These are phyloP conservation scores for Ilyonectria destructans DNA, from an alignment of 2,329 filamentous ascomycete genomes.

Conservation along the genomic window DNA sequence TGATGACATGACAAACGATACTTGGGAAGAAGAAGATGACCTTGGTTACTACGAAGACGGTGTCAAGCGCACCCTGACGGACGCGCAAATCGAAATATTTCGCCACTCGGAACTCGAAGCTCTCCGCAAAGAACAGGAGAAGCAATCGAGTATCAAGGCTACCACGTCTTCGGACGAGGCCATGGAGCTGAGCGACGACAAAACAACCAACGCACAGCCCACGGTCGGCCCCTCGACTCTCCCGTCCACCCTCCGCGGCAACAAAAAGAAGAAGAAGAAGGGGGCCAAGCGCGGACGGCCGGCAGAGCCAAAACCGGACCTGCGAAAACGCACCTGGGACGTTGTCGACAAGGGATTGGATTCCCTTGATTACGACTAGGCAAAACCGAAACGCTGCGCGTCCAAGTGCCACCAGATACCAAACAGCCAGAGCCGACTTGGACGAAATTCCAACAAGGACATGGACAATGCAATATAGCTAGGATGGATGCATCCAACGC, in stretches of 20 bases:
- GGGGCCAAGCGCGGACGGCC: slow-evolving; percentile 57
- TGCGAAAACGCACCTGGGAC: slow-evolving; percentile 79
- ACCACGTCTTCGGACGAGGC: slow-evolving; percentile 36
- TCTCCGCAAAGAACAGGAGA: slow-evolving; percentile 71
- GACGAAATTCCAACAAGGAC: neutral
- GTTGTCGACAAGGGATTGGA: slow-evolving; percentile 75
- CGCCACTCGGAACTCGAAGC: slow-evolving; percentile 88
- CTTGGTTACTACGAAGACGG: slow-evolving; percentile 92
- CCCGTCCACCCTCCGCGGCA: slow-evolving; percentile 35
- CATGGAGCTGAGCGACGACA: slow-evolving; percentile 32
- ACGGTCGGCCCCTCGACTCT: slow-evolving; percentile 21
- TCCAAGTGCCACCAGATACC: neutral
- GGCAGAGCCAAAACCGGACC: slow-evolving; percentile 69
- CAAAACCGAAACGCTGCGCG: neutral
- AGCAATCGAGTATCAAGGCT: slow-evolving; percentile 39
- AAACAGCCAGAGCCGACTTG: neutral
- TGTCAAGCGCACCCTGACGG: slow-evolving; percentile 89
- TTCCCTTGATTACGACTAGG: slow-evolving; percentile 72
- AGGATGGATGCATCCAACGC: slow-evolving; percentile 14
- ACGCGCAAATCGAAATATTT: slow-evolving; percentile 93
- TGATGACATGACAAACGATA: slow-evolving; percentile 52
- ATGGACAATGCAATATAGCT: neutral
- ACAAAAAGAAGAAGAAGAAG: slow-evolving; percentile 56
- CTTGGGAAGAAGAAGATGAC: slow-evolving; percentile 73
- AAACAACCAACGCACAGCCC: slow-evolving; percentile 29